These are phyloP conservation scores for Helotiales sp. DNA, from an alignment of 2,329 filamentous ascomycete species.

Conservation along the genomic window DNA sequence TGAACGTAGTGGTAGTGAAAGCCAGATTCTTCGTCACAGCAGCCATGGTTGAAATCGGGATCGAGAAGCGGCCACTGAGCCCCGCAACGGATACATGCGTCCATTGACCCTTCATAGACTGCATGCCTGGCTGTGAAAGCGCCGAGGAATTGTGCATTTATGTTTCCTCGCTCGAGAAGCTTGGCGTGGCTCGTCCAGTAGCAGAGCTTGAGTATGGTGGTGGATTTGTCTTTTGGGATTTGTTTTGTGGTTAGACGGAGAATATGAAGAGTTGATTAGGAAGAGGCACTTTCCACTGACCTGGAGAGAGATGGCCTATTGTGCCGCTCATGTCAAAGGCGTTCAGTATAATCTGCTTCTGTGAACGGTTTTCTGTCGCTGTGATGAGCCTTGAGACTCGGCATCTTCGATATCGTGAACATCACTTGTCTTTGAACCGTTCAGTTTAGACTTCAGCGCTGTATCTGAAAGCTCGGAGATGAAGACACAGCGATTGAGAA, in stretches of 20 bases:
- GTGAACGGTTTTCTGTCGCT: background rate
- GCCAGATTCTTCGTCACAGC: constrained; percentile 7
- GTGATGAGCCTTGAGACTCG: background rate
- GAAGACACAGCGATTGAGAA: background rate
- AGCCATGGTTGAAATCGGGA: constrained; percentile 5
- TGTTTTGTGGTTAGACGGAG: background rate
- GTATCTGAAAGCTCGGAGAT: background rate
- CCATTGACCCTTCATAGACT: constrained; percentile 3
- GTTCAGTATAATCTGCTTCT: background rate
- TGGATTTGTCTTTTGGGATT: constrained; percentile 13
- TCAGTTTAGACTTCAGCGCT: background rate
- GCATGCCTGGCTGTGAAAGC: constrained; percentile 3
- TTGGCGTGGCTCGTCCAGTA: constrained; percentile 12
- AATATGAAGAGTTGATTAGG: background rate
- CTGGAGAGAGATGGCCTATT: background rate
- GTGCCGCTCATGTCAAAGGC: background rate
- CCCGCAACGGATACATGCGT: constrained; percentile 8
- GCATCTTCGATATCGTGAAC: background rate
- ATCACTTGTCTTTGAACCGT: background rate
- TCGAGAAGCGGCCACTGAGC: constrained; percentile 7
- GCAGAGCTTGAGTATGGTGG: constrained; percentile 1
- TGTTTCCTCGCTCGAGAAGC: constrained; percentile 10
- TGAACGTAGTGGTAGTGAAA: background rate
- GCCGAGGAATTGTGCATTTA: constrained; percentile 11
- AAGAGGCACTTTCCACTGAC: background rate